Base-by-base conservation (phyloP, 371 early-diverging fungal species). In the Syncephalis fuscata region DNA sequence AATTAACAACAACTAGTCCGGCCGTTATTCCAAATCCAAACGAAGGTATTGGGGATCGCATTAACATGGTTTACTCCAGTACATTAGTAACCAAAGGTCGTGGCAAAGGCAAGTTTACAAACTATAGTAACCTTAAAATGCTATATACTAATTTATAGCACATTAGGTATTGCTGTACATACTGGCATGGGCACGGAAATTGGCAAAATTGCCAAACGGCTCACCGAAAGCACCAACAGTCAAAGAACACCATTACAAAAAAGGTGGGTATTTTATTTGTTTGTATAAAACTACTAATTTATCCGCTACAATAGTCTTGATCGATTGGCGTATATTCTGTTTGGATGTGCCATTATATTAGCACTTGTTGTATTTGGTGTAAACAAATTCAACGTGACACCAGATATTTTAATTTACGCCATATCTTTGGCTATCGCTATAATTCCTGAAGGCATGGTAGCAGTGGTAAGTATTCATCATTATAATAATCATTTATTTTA, bases 401-500 rank as follows among this genome's bases (percentile, higher is more conserved):
- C 54, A 49, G 75, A 77, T 22, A 73, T 75, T n/a, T 67, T 75
- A 5, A 57, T 85, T 14, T 82, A 82, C 54, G 80, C 82, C 3
- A 76, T 86, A 4, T 44, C 84, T 37, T 70, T 94, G 25, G 88
- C 86, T n/a, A 90, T 97, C 51, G 80, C 91, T 23, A 84, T 89
- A 17, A 88, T 97, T 50, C 97, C 97, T 32, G 93, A 94, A 64
- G 97, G 95, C 50, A 72, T 94, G 3, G 80, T 92, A 8, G 91
- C 91, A 14, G 66, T 63, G 0, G 39, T 66, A 32, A 32, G 32
- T 32, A 32, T 4, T 32, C 11, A 32, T 32, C 32, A 32, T 32
- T 32, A 4, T 7, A 32, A 11, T 32, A 32, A 7, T 32, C 32
- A 7, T 7, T 32, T 32, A 7, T 7, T 11, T 32, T 32, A 32